Conservation (phyloP, 768 basidiomycete species). For the Suillus tomentosus region DNA sequence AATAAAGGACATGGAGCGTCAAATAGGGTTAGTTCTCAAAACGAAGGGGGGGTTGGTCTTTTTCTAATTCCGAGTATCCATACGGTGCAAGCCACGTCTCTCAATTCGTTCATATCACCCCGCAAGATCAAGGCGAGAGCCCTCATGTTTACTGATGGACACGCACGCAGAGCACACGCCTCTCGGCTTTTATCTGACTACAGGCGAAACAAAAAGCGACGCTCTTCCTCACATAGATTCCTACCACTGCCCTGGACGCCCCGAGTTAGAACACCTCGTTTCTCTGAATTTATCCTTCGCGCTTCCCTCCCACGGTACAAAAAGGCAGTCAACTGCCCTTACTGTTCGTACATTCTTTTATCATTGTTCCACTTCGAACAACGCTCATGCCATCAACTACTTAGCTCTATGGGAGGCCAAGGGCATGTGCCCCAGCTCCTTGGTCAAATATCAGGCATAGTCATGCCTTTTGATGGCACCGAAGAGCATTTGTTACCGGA, state of each 20-base stretch:
- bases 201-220: slow-evolving; percentile 3
- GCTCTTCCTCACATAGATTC: background rate
- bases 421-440: slow-evolving; percentile 2
- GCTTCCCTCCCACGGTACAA: slow-evolving; percentile 11
- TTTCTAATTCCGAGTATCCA: slow-evolving; percentile 14
- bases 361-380: background rate
- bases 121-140: slow-evolving; percentile 20
- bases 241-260: background rate
- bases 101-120: slow-evolving; percentile 18
- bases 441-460: background rate
- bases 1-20: slow-evolving; percentile 32
- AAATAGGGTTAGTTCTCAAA: slow-evolving; percentile 32
- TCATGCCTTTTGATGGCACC: slow-evolving; percentile 16
- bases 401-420: slow-evolving; percentile 3
- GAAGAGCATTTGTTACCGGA: slow-evolving; percentile 23
- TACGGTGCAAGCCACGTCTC: slow-evolving; percentile 11
- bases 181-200: slow-evolving; percentile 32
- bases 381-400: background rate
- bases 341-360: background rate
- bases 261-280: background rate
- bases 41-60: slow-evolving; percentile 28
- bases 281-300: background rate
- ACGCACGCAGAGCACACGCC: slow-evolving; percentile 27
- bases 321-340: slow-evolving; percentile 2
- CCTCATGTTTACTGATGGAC: slow-evolving; percentile 31